Base-by-base conservation (phyloP, 805 yeast species). In the Lachancea sp. region DNA sequence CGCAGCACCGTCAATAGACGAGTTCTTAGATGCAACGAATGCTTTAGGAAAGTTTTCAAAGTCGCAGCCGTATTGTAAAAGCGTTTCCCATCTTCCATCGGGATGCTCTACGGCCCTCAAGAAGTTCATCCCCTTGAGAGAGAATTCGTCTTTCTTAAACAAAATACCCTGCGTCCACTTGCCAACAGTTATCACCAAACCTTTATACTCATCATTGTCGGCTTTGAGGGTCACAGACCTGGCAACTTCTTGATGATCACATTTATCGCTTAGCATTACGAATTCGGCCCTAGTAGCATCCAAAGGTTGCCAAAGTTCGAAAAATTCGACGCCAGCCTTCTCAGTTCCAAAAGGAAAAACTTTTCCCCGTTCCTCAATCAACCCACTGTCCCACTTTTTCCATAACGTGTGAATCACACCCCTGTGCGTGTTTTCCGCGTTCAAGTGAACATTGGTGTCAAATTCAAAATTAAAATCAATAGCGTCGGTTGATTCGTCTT, bases 241-340 rank as follows among this genome's bases (percentile, higher is more conserved):
- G 19, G 50, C 45, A 11, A 40, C 31, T 2, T 34, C 37, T n/a
- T 41, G 44, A n/a, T 23, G 12, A 15, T 13, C 35, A 17, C 42
- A 32, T 15, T 38, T 43, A 8, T 31, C 36, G 8, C 45, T 32
- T 12, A 43, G 29, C 19, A 51, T 42, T 6, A 51, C 53, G 18
- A 52, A 42, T 21, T 55, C 58, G 4, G 43, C 46, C 18, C 46
- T 42, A 11, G 46, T 43, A 8, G 59, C 48, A 30, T 60, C 60
- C 26, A 62, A 35, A 38, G 67, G 65, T 45, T 61, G 65, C 67
- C 67, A 62, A 16, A 62, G 44, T 42, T 62, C 67, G 31, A 52
- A 47, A 37, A 62, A 62, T 2, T 46, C 36, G 17, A 62, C 54
- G 9, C 51, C 60, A 36, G 45, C 49, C 11, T 50, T 49, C 8